These are phyloP conservation scores for Ambrosiella cleistominuta DNA, from an alignment of 2,329 filamentous ascomycete species.

Conservation along the genomic window DNA sequence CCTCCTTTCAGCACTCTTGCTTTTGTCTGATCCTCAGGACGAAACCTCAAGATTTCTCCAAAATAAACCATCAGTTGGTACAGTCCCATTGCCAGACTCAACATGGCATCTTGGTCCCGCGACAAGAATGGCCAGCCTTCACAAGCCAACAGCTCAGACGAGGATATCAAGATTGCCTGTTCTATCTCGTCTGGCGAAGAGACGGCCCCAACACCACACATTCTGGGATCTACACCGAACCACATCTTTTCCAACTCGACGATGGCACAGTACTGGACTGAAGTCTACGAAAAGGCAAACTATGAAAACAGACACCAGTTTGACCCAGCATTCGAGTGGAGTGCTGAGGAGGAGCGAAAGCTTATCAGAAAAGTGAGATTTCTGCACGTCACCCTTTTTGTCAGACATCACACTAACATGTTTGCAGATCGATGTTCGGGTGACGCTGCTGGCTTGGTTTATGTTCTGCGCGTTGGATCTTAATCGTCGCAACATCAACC, in stretches of 20 bases:
- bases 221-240: constrained; percentile 19
- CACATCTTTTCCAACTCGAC: constrained; percentile 32
- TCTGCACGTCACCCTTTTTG: not conserved
- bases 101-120: not conserved
- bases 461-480: constrained; percentile 32
- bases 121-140: not conserved
- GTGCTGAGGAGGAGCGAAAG: constrained; percentile 28
- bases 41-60: too few species aligned
- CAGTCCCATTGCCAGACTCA: not conserved
- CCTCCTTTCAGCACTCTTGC: not conserved
- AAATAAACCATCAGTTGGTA: too few species aligned
- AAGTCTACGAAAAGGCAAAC: constrained; percentile 33
- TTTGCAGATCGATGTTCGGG: constrained; percentile 10
- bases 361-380: constrained; percentile 22
- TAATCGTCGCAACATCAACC: constrained; percentile 30
- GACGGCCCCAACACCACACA: constrained; percentile 13
- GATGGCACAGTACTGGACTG: constrained; percentile 34
- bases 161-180: not conserved
- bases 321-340: constrained; percentile 28
- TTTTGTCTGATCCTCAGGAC: not conserved
- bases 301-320: constrained; percentile 47
- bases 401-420: not conserved
- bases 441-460: constrained; percentile 22
- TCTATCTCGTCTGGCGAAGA: constrained; percentile 3
- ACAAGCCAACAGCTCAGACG: not conserved